Percentiles rank a stretch among this genome's conserved stretches.
Evolutionary conservation across 768 basidiomycete species (phyloP).

Genomic region (Macrocybe gigantea): DNA sequence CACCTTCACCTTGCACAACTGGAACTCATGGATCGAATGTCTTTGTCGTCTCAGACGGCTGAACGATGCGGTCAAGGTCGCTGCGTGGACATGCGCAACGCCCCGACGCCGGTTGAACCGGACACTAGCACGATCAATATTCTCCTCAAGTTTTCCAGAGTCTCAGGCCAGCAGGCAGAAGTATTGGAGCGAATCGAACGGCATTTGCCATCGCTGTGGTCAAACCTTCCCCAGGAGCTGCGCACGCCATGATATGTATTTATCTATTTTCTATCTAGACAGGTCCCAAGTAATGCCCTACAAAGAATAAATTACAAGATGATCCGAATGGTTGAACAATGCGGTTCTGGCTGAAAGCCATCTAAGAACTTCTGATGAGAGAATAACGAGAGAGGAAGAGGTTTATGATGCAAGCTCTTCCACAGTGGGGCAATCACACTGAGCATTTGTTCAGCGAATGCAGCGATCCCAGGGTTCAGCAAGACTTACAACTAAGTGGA

Average conservation of each 20-base stretch:
- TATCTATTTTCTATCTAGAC: conserved; percentile 7
- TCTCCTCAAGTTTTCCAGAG: conserved; percentile 48
- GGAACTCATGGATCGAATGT: conserved; percentile 83
- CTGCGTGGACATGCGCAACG: conserved; percentile 62
- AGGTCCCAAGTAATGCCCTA: conserved; percentile 18
- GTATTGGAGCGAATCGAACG: conserved; percentile 40
- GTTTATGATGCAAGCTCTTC: conserved; percentile 56
- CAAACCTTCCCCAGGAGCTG: conserved; percentile 18
- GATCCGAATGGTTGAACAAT: conserved; percentile 58
- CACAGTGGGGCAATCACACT: conserved; percentile 87
- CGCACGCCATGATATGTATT: conserved; percentile 10
- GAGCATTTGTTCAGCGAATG: conserved; percentile 10
- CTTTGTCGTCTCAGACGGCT: conserved; percentile 67
- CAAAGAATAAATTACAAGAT: conserved; percentile 15
- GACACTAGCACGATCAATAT: conserved; percentile 45
- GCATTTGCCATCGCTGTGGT: conserved; percentile 35
- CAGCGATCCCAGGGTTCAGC: not conserved
- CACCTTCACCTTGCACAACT: conserved; percentile 57
- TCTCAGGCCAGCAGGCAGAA: conserved; percentile 33
- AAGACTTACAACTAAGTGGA: conserved; percentile 76
- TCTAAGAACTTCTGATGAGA: conserved; percentile 40
- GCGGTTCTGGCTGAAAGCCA: conserved; percentile 36
- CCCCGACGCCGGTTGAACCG: conserved; percentile 36
- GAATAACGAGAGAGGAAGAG: conserved; percentile 30
- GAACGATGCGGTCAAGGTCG: conserved; percentile 59